Evolutionary conservation across 2,329 filamentous ascomycete species (phyloP).

Genomic region (Trichoderma arundinaceum): DNA sequence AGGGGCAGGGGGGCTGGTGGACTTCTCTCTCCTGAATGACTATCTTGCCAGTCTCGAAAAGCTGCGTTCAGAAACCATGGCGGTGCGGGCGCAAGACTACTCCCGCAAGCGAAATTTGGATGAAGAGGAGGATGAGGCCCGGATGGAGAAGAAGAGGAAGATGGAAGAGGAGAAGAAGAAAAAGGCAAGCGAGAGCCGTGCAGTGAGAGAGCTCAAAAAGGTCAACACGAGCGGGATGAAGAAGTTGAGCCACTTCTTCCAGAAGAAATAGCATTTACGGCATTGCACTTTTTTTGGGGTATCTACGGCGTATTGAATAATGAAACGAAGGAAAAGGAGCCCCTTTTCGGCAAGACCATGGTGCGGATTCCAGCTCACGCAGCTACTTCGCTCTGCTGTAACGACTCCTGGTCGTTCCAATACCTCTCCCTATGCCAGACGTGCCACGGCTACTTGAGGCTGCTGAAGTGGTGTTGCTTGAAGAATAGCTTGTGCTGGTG

Average conservation of each 20-base stretch:
- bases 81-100: slow-evolving; percentile 73
- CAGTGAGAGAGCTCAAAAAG: slow-evolving; percentile 82
- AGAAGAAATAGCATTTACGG: slow-evolving; percentile 60
- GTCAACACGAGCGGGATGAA: slow-evolving; percentile 93
- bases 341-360: background rate
- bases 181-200: slow-evolving; percentile 75
- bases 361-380: slow-evolving; percentile 21
- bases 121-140: slow-evolving; percentile 68
- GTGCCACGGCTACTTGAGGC: slow-evolving; percentile 43
- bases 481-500: slow-evolving; percentile 39
- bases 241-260: slow-evolving; percentile 95
- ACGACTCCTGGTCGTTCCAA: slow-evolving; percentile 43
- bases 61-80: slow-evolving; percentile 72
- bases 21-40: slow-evolving; percentile 73
- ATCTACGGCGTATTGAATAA: slow-evolving; percentile 37
- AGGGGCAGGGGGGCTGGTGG: slow-evolving; percentile 47
- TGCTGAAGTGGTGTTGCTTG: slow-evolving; percentile 39
- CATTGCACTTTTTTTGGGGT: slow-evolving; percentile 36
- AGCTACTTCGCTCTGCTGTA: slow-evolving; percentile 43
- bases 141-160: slow-evolving; percentile 81
- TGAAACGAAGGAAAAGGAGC: slow-evolving; percentile 24
- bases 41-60: slow-evolving; percentile 71
- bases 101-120: slow-evolving; percentile 70
- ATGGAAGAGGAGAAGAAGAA: slow-evolving; percentile 88
- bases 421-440: slow-evolving; percentile 43